A percentile compares a stretch with the other conserved stretches of the same genome.
These are phyloP conservation scores for Scutellaria minor DNA, from an alignment of 257 asterid genomes.

Conservation along the genomic window DNA sequence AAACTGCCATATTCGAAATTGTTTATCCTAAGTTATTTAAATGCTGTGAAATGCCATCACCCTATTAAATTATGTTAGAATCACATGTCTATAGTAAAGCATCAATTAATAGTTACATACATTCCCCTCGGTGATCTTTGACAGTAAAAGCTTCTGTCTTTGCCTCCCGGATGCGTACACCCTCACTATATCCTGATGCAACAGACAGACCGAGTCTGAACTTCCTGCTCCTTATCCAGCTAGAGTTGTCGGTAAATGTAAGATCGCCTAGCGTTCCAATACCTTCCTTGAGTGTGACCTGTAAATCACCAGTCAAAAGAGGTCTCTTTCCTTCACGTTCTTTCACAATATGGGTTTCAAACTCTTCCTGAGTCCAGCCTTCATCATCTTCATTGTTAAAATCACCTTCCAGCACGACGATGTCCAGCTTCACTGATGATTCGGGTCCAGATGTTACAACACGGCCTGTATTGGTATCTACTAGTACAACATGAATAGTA, in stretches of 20 bases:
- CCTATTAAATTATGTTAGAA: not conserved
- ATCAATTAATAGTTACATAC: conserved; percentile 49
- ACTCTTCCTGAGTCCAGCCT: conserved; percentile 88
- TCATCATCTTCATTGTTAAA: conserved; percentile 86
- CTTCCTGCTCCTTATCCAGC: conserved; percentile 98
- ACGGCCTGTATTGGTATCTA: conserved; percentile 76
- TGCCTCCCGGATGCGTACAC: conserved; percentile 86
- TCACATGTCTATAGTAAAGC: conserved; percentile 14
- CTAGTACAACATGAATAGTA: conserved; percentile 74
- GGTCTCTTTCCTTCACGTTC: conserved; percentile 98
- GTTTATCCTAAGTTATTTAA: conserved; percentile 1
- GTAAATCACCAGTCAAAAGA: conserved; percentile 86
- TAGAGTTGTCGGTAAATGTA: conserved; percentile 93
- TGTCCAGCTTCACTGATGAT: conserved; percentile 80
- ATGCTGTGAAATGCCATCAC: not conserved
- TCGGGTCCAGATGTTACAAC: conserved; percentile 87
- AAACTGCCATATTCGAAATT: not conserved
- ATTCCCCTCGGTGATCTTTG: conserved; percentile 98
- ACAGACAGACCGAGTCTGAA: conserved; percentile 94
- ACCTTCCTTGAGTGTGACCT: conserved; percentile 92
- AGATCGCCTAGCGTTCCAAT: conserved; percentile 96
- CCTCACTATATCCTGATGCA: conserved; percentile 83
- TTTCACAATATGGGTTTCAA: conserved; percentile 89
- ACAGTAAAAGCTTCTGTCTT: conserved; percentile 96
- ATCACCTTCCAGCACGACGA: conserved; percentile 94